Evolutionary conservation across 129 eudicot species (phyloP).

Genomic region (Flaveria bidentis): DNA sequence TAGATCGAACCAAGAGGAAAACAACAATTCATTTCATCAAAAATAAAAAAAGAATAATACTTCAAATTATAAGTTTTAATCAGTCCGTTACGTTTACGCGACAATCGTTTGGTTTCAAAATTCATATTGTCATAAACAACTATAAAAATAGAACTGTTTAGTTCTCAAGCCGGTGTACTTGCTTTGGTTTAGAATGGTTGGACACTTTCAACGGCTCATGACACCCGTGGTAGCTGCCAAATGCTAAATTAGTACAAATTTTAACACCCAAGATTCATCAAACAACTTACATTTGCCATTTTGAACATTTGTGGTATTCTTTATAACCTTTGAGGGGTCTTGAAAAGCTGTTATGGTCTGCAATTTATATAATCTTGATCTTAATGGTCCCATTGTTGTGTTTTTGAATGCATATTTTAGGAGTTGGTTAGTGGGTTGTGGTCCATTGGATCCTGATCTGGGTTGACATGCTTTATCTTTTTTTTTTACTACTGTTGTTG

Average conservation of each 20-base stretch:
- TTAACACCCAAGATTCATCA: constrained; percentile 11
- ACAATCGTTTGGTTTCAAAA: too few relatives aligned
- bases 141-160: too few relatives aligned
- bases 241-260: neutral
- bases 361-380: constrained; percentile 2
- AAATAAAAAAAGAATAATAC: too few relatives aligned
- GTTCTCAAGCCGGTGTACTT: too few relatives aligned
- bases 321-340: neutral
- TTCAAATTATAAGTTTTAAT: too few relatives aligned
- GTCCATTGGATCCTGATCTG: constrained; percentile 33
- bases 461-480: constrained; percentile 41
- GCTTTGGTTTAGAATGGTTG: too few relatives aligned
- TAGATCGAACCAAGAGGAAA: too few relatives aligned
- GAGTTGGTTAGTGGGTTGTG: constrained; percentile 27
- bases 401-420: constrained; percentile 18
- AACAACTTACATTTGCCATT: neutral
- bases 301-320: neutral
- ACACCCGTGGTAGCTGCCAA: neutral
- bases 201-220: too few relatives aligned
- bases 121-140: too few relatives aligned
- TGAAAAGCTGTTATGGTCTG: constrained; percentile 6
- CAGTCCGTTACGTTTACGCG: too few relatives aligned
- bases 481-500: constrained; percentile 34
- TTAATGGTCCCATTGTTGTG: constrained; percentile 27
- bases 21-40: too few relatives aligned